phyloP scores from a whole-genome alignment of 2,329 filamentous ascomycete genomes.

The Trichoderma guizhouense region DNA sequence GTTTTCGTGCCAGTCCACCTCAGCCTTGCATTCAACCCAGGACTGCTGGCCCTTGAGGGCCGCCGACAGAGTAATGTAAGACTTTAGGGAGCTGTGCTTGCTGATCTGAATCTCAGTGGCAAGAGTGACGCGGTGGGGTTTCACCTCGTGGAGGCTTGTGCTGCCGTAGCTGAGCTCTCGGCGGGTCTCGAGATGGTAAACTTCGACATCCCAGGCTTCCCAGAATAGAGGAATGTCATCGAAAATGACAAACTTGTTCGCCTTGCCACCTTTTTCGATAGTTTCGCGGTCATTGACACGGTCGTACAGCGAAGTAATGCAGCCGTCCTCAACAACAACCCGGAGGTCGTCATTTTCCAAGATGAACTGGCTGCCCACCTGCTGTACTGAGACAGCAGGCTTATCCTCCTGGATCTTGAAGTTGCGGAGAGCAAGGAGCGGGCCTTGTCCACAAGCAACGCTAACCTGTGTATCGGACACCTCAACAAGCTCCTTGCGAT shows the following conservation, averaged over 20 bases:
- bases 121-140: slow-evolving; percentile 74
- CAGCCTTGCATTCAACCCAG: slow-evolving; percentile 73
- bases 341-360: slow-evolving; percentile 75
- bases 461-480: slow-evolving; percentile 53
- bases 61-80: slow-evolving; percentile 75
- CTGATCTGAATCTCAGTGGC: slow-evolving; percentile 85
- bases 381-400: slow-evolving; percentile 50
- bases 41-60: slow-evolving; percentile 57
- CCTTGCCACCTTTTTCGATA: slow-evolving; percentile 69
- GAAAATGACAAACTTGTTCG: slow-evolving; percentile 89
- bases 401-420: slow-evolving; percentile 46
- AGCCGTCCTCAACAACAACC: slow-evolving; percentile 69
- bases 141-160: slow-evolving; percentile 68
- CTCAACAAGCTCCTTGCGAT: slow-evolving; percentile 69
- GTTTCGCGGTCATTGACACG: slow-evolving; percentile 70
- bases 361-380: slow-evolving; percentile 61
- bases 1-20: slow-evolving; percentile 95
- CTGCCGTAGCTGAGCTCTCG: slow-evolving; percentile 67
- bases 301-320: slow-evolving; percentile 83
- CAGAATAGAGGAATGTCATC: slow-evolving; percentile 97
- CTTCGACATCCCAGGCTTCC: slow-evolving; percentile 98
- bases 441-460: slow-evolving; percentile 56
- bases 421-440: slow-evolving; percentile 47
- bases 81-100: slow-evolving; percentile 79
- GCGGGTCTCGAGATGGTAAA: slow-evolving; percentile 86